Evolutionary conservation across 192 early-diverging fungal species (phyloP).

Genomic region (Backusella circina): DNA sequence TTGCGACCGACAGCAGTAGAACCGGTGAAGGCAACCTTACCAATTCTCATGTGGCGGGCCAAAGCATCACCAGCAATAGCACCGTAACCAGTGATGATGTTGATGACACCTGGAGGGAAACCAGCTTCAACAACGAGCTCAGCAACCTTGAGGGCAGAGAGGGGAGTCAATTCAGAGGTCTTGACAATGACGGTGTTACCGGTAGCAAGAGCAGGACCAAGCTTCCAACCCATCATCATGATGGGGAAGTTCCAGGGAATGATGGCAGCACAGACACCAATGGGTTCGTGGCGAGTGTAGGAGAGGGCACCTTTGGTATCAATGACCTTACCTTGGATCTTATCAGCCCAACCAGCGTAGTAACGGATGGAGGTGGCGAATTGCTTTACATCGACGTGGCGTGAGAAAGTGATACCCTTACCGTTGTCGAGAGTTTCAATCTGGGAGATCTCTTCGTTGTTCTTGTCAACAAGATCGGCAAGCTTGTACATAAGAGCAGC

Average conservation of each 20-base stretch:
- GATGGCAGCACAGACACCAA: slow-evolving; percentile 73
- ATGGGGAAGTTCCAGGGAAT: slow-evolving; percentile 81
- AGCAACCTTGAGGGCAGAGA: slow-evolving; percentile 61
- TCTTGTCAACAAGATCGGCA: slow-evolving; percentile 47
- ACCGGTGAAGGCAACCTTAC: slow-evolving; percentile 77
- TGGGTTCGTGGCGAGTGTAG: slow-evolving; percentile 57
- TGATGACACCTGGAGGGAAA: slow-evolving; percentile 77
- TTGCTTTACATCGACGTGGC: slow-evolving; percentile 56
- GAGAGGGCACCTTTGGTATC: slow-evolving; percentile 45
- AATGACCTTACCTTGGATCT: slow-evolving; percentile 54
- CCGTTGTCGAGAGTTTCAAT: slow-evolving; percentile 79
- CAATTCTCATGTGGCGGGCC: slow-evolving; percentile 62
- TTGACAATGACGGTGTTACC: slow-evolving; percentile 80
- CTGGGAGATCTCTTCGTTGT: slow-evolving; percentile 46
- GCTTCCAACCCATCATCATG: slow-evolving; percentile 74
- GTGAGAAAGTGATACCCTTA: slow-evolving; percentile 61
- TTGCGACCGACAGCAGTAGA: slow-evolving; percentile 62
- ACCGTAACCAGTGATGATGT: slow-evolving; percentile 81
- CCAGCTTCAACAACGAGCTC: slow-evolving; percentile 64
- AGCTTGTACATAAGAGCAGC: slow-evolving; percentile 54
- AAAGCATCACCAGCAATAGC: slow-evolving; percentile 61
- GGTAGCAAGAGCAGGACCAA: slow-evolving; percentile 74
- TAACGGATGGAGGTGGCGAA: slow-evolving; percentile 65
- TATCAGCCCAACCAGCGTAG: slow-evolving; percentile 68
- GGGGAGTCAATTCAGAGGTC: slow-evolving; percentile 68